phyloP scores from a whole-genome alignment of 2,329 filamentous ascomycete genomes.

The Ascochyta lentis region DNA sequence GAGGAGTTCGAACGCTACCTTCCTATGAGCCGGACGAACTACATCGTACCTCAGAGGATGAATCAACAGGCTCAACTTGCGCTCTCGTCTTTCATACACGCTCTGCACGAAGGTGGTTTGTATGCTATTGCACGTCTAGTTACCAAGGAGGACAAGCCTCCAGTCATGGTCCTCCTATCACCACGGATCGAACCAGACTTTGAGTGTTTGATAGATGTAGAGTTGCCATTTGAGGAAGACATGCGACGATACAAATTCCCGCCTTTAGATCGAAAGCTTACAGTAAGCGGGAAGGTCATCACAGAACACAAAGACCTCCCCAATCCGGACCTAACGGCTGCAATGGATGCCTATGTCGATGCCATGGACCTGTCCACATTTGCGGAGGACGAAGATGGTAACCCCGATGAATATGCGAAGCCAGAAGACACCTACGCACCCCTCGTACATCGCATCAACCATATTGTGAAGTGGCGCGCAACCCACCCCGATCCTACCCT shows the following conservation, averaged over 20 bases:
- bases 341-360: constrained; percentile 93
- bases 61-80: constrained; percentile 86
- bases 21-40: constrained; percentile 79
- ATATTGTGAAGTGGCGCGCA: constrained; percentile 83
- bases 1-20: constrained; percentile 84
- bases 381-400: constrained; percentile 73
- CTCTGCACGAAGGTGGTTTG: constrained; percentile 81
- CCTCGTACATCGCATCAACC: constrained; percentile 84
- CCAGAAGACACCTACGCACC: constrained; percentile 86
- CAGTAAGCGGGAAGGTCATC: constrained; percentile 80
- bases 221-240: constrained; percentile 92
- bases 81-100: constrained; percentile 87
- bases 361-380: constrained; percentile 83
- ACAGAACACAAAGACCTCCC: constrained; percentile 86
- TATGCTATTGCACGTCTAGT: constrained; percentile 89
- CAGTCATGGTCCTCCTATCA: constrained; percentile 76
- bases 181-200: constrained; percentile 79
- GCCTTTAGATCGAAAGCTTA: constrained; percentile 84
- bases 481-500: constrained; percentile 72
- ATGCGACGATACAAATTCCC: constrained; percentile 90
- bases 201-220: constrained; percentile 87
- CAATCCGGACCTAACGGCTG: constrained; percentile 71
- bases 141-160: constrained; percentile 80
- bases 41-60: constrained; percentile 76
- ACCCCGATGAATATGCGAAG: constrained; percentile 71